A percentile compares a stretch with the other conserved stretches of the same genome.
These are phyloP conservation scores for Suillus subluteus DNA, from an alignment of 768 basidiomycete species.

Conservation along the genomic window DNA sequence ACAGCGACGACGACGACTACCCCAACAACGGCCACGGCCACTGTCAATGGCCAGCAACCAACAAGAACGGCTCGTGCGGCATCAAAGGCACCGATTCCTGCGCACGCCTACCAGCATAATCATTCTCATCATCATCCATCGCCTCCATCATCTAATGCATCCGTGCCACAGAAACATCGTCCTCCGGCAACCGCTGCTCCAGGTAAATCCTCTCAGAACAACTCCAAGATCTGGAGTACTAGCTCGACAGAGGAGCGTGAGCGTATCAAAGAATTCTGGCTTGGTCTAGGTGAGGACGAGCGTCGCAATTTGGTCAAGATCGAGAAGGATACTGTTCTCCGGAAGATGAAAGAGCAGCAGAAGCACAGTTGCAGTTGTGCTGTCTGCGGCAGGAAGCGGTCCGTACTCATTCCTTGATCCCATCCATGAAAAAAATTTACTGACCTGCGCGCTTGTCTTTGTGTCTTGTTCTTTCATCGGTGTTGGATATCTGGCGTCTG, in stretches of 20 bases:
- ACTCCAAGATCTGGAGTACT: constrained; percentile 93
- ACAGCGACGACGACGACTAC: constrained; percentile 25
- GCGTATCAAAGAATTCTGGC: constrained; percentile 98
- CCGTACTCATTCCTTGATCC: constrained; percentile 43
- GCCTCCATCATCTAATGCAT: constrained; percentile 40
- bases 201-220: constrained; percentile 40
- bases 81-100: constrained; percentile 60
- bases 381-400: constrained; percentile 97
- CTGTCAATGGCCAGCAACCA: constrained; percentile 36
- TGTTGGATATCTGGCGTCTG: constrained; percentile 14
- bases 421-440: constrained; percentile 19
- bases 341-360: constrained; percentile 99
- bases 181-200: constrained; percentile 32
- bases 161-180: constrained; percentile 34
- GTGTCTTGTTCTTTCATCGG: constrained; percentile 23
- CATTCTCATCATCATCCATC: constrained; percentile 59
- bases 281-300: constrained; percentile 89
- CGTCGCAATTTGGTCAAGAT: constrained; percentile 91
- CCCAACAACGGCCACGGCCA: constrained; percentile 38
- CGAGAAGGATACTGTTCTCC: constrained; percentile 96
- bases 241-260: constrained; percentile 92
- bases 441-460: constrained; percentile 24
- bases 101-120: constrained; percentile 53
- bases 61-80: constrained; percentile 49
- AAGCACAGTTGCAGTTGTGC: constrained; percentile 95